Evolutionary conservation across 2,329 filamentous ascomycete genomes (phyloP), one percentile per base, ranked within the genome.

Genomic region (Trichophyton schoenleinii): DNA sequence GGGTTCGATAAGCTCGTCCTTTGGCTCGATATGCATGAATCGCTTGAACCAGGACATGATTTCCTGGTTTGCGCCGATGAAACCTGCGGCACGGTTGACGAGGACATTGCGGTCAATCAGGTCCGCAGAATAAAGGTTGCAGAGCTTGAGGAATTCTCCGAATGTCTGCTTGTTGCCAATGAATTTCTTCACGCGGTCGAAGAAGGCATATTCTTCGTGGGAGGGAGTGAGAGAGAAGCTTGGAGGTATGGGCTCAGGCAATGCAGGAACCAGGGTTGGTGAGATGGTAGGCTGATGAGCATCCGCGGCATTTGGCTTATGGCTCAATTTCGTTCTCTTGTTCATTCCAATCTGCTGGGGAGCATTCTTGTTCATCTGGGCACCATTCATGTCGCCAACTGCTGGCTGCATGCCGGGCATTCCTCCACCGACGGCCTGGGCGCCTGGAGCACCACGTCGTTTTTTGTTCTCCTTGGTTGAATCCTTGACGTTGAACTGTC

Each of bases 131-230:
- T 90, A 99, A 34, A 99, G 81, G 67, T 97, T 99, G 78, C 92
- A 94, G 5, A 99, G 83, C 77, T 99, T 99, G 65, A 99, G 77
- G 74, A 99, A 99, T 72, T 99, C 94, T 68, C 89, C 91, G 81
- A 95, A 95, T 2, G 87, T 87, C 61, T 89, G 88, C 72, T 95
- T 88, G 73, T 97, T 97, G 64, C 87, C 86, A 62, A 99, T 89
- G 69, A 87, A 92, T 75, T 99, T 99, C 81, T 96, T 97, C 18
- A 94, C 91, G 6, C 91, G 87, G 64, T 99, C 94, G 68, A 99
- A 99, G 75, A 97, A 97, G 1, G 85, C 85, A 59, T 97, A 81
- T 70, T 97, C 92, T 62, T 97, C 92, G 60, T 86, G 82, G 25
- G 83, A 88, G 0, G 90, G 88, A n/a, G 85, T 85, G 7, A 86